A percentile compares a stretch with the other conserved stretches of the same genome.
These are phyloP conservation scores for Phaeosphaeria sp. DNA, from an alignment of 2,329 filamentous ascomycete genomes.

Conservation along the genomic window DNA sequence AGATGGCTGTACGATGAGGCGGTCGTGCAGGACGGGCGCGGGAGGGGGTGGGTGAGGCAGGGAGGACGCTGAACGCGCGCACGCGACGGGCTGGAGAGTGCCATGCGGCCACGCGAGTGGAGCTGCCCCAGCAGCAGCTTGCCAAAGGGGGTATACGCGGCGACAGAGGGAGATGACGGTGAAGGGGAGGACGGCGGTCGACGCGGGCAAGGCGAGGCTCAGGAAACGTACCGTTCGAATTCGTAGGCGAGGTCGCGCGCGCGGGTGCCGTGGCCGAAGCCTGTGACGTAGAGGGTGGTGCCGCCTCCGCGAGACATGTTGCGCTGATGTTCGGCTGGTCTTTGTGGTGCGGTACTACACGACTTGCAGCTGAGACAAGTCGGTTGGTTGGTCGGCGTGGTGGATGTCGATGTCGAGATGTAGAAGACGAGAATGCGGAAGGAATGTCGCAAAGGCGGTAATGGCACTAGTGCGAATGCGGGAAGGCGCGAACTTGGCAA, in stretches of 20 bases:
- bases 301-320: conserved; percentile 89
- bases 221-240: conserved; percentile 98
- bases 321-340: conserved; percentile 7
- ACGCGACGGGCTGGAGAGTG: conserved; percentile 7
- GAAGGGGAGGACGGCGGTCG: conserved; percentile 41
- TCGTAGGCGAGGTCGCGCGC: conserved; percentile 99
- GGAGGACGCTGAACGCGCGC: conserved; percentile 6
- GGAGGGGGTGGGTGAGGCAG: conserved; percentile 29
- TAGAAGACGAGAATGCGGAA: background rate
- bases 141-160: conserved; percentile 8
- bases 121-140: conserved; percentile 7
- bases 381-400: conserved; percentile 16
- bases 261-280: conserved; percentile 98
- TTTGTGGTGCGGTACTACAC: conserved; percentile 15
- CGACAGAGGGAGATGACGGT: conserved; percentile 26
- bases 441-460: background rate
- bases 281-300: conserved; percentile 96
- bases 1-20: conserved; percentile 34
- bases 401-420: too few species aligned
- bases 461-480: background rate
- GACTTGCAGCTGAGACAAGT: conserved; percentile 18
- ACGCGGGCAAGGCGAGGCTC: conserved; percentile 45
- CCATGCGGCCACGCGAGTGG: background rate
- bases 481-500: background rate
- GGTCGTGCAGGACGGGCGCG: conserved; percentile 26